Evolutionary conservation across 1,139 yeast genomes (phyloP), one percentile per base, ranked within the genome.

Genomic region (Zygoascus hellenicus): DNA sequence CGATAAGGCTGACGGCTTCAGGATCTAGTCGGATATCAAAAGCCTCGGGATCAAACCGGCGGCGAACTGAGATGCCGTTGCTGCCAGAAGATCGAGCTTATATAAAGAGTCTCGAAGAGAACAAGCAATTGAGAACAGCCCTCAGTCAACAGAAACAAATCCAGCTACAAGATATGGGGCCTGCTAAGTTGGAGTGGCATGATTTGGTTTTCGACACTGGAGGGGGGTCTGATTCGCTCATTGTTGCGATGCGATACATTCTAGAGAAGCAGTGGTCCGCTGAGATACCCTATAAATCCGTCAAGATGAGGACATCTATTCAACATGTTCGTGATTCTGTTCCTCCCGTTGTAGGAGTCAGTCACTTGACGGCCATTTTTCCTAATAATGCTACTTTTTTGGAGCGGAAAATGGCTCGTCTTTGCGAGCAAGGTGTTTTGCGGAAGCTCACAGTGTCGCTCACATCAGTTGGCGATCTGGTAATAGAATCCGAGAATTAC

Each of bases 361-460:
- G 66, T 5, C 78, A 74, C 38, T 48, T 75, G 13, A 72, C 74
- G 51, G 69, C 78, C 0, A 51, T 75, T 2, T 67, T 68, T 40
- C 63, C 68, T 1, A 60, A 62, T 36, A 61, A 64, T 16, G 70
- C 75, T 22, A 74, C 80, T 0, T 59, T 58, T 43, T 69, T 76
- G 0, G 80, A 77, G 46, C 61, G 67, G 2, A 63, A 64, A 30
- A 51, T 75, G 2, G 61, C 61, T 35, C 50, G 55, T 16, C 56
- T 69, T 30, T 58, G 65, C 9, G 55, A 56, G 15, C 42, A 50
- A 1, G 70, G 71, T 1, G 45, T 38, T 9, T 51, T 70, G 17
- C 60, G 69, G 35, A 50, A 63, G 35, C 54, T 68, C 2, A 58
- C 61, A 7, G 67, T 70, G 19, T 67, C 71, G 45, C 63, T 67